Evolutionary conservation across 345 rosid genomes (phyloP).

Genomic region (Pelargonium nanum): DNA sequence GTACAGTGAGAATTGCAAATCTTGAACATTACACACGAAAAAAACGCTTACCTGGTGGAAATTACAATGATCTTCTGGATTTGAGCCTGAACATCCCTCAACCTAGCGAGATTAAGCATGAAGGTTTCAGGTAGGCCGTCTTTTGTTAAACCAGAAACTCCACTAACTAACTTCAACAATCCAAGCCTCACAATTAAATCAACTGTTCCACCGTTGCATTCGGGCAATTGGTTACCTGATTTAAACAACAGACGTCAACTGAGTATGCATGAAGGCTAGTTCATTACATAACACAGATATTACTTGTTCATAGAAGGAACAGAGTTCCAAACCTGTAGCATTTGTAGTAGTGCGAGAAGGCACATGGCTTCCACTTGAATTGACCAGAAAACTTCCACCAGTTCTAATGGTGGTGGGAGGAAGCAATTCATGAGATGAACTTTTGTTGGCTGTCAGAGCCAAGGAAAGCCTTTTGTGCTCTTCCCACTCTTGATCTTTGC

Average conservation of each 20-base stretch:
- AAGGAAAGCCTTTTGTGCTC: slow-evolving; percentile 52
- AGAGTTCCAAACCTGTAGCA: slow-evolving; percentile 26
- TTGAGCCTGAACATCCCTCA: slow-evolving; percentile 65
- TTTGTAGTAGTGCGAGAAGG: slow-evolving; percentile 17
- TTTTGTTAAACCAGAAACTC: slow-evolving; percentile 47
- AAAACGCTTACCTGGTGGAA: slow-evolving; percentile 44
- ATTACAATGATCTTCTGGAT: slow-evolving; percentile 70
- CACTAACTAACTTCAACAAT: slow-evolving; percentile 58
- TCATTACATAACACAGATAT: not conserved
- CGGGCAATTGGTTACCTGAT: slow-evolving; percentile 36
- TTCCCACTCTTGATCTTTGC: slow-evolving; percentile 60
- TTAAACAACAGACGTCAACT: slow-evolving; percentile 8
- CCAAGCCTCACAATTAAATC: slow-evolving; percentile 71
- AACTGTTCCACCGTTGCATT: slow-evolving; percentile 59
- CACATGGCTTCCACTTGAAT: slow-evolving; percentile 17
- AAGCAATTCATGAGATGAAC: slow-evolving; percentile 31
- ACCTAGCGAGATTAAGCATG: slow-evolving; percentile 49
- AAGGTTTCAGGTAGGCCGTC: slow-evolving; percentile 66
- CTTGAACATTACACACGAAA: not conserved
- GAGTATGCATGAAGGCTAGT: not conserved
- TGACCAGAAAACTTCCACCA: slow-evolving; percentile 51
- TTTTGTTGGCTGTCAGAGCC: slow-evolving; percentile 27
- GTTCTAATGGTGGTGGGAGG: slow-evolving; percentile 57
- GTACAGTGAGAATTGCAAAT: not conserved
- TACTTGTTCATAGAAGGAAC: not conserved